Evolutionary conservation across 2,329 filamentous ascomycete species (phyloP), one percentile per base, ranked within the genome.

Genomic region (Xylariaceae sp.): DNA sequence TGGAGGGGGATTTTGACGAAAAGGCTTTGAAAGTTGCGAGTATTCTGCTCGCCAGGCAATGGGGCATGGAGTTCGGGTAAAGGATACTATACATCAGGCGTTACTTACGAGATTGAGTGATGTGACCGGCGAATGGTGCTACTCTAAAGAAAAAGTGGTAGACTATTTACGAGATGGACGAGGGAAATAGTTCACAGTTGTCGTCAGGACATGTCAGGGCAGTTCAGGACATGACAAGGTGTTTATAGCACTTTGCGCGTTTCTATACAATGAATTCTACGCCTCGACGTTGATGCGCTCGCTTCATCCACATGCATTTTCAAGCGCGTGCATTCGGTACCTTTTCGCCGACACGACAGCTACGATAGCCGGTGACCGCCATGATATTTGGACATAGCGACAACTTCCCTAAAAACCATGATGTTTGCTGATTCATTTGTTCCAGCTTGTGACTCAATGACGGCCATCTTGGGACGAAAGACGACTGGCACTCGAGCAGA

Each of bases 21-120:
- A 23, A 51, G 10, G 13, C n/a, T 51, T 59, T 37, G 48, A 47
- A 39, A 56, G 47, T 57, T 48, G 30, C 18, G 57, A 55, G 60
- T 37, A 15, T 45, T 54, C 11, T 39, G 44, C 53, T 53, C 52
- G 52, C 50, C 30, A 50, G 52, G 55, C 23, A 62, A 60, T 53
- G 2, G 44, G 59, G 58, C 58, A 62, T 49, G 64, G 64, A 65
- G 64, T 65, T 66, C 37, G 55, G 60, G 64, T 62, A 56, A 59
- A 18, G 64, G 53, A 64, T 64, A 63, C 54, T 57, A 66, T 54
- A 57, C 48, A 56, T 30, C 48, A 54, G 64, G 64, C 62, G 63
- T 65, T 66, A 58, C 55, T 59, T 64, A 55, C 59, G 47, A 56
- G 57, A 56, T 60, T 49, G 45, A 55, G 53, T 50, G 18, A 17